These are phyloP conservation scores for Dryadomyces sulphureus DNA, from an alignment of 2,329 filamentous ascomycete species.

Conservation along the genomic window DNA sequence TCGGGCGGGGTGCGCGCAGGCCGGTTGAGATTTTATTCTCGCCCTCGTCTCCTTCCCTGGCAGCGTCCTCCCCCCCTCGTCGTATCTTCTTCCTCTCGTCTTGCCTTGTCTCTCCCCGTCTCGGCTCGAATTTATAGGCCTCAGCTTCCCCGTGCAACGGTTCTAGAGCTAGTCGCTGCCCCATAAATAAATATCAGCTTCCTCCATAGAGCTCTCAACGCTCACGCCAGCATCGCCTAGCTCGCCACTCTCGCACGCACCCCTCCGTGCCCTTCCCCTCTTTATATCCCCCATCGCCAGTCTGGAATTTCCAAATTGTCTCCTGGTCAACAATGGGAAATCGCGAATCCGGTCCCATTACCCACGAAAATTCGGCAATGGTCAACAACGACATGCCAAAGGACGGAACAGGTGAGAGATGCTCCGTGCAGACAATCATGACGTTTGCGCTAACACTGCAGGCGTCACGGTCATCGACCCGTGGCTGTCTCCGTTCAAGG, in stretches of 20 bases:
- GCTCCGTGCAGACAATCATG: no score
- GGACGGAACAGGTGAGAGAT: conserved; percentile 11
- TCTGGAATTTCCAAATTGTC: not conserved
- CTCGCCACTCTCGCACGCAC: not conserved
- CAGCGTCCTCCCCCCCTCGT: no score
- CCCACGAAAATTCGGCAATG: not conserved
- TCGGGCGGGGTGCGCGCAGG: no score
- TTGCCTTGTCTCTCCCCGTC: no score
- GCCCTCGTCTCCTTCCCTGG: no score
- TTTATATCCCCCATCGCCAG: not conserved
- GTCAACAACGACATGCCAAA: conserved; percentile 6
- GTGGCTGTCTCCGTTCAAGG: conserved; percentile 75
- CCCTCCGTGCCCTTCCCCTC: not conserved
- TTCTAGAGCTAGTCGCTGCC: not conserved
- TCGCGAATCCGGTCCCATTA: not conserved
- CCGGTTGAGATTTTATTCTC: no score
- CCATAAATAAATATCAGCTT: conserved; percentile 3
- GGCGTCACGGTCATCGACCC: conserved; percentile 81
- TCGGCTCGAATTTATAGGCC: no score
- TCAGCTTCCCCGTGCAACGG: not conserved
- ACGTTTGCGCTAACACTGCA: no score
- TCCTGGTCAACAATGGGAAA: not conserved
- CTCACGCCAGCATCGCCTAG: not conserved
- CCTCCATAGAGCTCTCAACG: conserved; percentile 2
- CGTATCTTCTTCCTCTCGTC: no score